These are phyloP conservation scores for Cladophialophora carrionii DNA, from an alignment of 2,329 filamentous ascomycete species.

Conservation along the genomic window DNA sequence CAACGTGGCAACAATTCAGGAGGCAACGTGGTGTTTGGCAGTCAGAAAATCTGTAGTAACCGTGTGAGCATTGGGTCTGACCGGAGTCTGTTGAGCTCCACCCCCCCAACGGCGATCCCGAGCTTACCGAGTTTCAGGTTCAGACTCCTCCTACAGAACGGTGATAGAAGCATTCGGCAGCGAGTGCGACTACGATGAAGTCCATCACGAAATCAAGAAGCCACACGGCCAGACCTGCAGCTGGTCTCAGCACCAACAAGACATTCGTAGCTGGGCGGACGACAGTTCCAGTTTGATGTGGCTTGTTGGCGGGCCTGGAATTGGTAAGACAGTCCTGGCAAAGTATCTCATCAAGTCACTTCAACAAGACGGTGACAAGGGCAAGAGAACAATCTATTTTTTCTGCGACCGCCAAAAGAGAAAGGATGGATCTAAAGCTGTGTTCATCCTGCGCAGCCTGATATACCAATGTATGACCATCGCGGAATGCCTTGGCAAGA, in stretches of 20 bases:
- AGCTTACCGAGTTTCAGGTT: neutral
- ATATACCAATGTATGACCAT: neutral
- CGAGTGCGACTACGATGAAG: neutral
- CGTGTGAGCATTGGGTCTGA: neutral
- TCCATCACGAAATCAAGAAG: neutral
- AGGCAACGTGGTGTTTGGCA: neutral
- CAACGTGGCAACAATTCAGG: neutral
- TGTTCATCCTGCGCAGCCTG: neutral
- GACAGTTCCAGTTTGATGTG: neutral
- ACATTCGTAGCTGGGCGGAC: neutral
- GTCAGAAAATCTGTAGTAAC: neutral
- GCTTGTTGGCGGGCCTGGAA: neutral
- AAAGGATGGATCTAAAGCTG: neutral
- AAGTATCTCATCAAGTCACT: neutral
- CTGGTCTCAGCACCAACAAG: neutral
- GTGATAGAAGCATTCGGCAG: neutral
- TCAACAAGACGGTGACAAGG: neutral
- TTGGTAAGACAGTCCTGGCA: neutral
- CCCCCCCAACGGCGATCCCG: neutral
- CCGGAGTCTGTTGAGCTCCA: neutral
- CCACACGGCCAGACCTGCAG: neutral
- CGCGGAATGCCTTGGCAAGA: neutral
- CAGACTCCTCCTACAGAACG: neutral
- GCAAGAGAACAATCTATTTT: slow-evolving; percentile 1
- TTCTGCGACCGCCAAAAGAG: neutral